Evolutionary conservation across 140 eudicot species (phyloP).

Genomic region (Cichorium intybus): DNA sequence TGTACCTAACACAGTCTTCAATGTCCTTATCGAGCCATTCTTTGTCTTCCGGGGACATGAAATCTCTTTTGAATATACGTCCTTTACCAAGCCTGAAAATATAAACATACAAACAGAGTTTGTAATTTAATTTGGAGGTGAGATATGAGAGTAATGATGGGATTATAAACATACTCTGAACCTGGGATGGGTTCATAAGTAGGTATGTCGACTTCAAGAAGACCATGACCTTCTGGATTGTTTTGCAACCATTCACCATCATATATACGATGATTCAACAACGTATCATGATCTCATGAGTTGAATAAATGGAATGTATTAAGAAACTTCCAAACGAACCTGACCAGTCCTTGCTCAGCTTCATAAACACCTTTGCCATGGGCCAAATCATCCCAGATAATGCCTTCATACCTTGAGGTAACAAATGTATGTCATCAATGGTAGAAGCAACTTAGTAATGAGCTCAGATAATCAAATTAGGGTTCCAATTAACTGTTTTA

Average conservation of each 20-base stretch:
- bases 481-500: constrained; percentile 3
- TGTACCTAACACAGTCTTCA: constrained; percentile 60
- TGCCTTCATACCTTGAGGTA: constrained; percentile 80
- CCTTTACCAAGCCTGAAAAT: constrained; percentile 82
- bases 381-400: constrained; percentile 95
- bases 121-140: not conserved
- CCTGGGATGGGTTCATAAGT: constrained; percentile 82
- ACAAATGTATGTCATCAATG: constrained; percentile 6
- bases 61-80: constrained; percentile 67
- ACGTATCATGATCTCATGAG: not conserved
- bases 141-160: constrained; percentile 7
- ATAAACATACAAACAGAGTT: not conserved
- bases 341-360: constrained; percentile 82
- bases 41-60: constrained; percentile 81
- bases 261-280: constrained; percentile 48
- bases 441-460: too few species aligned
- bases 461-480: too few species aligned
- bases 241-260: constrained; percentile 98
- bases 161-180: constrained; percentile 63
- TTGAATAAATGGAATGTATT: not conserved
- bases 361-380: constrained; percentile 94
- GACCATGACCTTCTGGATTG: constrained; percentile 92
- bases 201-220: constrained; percentile 92
- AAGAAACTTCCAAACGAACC: constrained; percentile 42
- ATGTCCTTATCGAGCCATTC: constrained; percentile 94